Evolutionary conservation across 352 stramenopile species (phyloP).

Genomic region (Pythium grandisporangium): DNA sequence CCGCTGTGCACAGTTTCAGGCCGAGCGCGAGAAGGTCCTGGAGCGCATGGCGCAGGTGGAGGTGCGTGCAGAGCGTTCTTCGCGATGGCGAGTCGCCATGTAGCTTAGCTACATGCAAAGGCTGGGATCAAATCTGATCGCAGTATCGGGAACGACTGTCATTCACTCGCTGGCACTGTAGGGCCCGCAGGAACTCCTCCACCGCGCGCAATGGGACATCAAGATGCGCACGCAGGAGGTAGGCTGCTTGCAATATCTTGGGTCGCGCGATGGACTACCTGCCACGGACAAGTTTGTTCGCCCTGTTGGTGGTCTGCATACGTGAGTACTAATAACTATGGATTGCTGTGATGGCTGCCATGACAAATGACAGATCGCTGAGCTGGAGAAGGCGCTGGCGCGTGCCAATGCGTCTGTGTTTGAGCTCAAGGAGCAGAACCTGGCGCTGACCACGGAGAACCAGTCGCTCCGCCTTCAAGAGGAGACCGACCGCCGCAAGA

Average conservation of each 20-base stretch:
- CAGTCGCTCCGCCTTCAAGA: slow-evolving; percentile 67
- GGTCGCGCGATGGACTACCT: no score
- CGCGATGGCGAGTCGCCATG: slow-evolving; percentile 2
- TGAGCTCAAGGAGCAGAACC: slow-evolving; percentile 46
- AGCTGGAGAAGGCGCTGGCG: slow-evolving; percentile 48
- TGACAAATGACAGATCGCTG: slow-evolving; percentile 29
- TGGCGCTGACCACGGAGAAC: slow-evolving; percentile 56
- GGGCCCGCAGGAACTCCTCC: slow-evolving; percentile 68
- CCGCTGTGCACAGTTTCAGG: slow-evolving; percentile 54
- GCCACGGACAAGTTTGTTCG: no score
- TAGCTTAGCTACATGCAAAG: neutral
- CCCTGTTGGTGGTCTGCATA: neutral
- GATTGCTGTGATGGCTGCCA: neutral
- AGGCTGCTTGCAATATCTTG: neutral
- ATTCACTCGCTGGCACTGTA: no score
- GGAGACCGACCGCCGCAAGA: slow-evolving; percentile 61
- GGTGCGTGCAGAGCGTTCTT: slow-evolving; percentile 17
- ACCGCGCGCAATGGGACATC: slow-evolving; percentile 70
- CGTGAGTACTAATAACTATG: neutral
- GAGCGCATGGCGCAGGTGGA: slow-evolving; percentile 46
- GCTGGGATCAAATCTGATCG: no score
- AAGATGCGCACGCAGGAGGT: slow-evolving; percentile 59
- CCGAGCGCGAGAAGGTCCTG: slow-evolving; percentile 42
- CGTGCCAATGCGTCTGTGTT: slow-evolving; percentile 51
- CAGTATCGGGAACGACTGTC: no score